Conservation (phyloP, 257 asterid genomes). For the Eustoma russellianum region DNA sequence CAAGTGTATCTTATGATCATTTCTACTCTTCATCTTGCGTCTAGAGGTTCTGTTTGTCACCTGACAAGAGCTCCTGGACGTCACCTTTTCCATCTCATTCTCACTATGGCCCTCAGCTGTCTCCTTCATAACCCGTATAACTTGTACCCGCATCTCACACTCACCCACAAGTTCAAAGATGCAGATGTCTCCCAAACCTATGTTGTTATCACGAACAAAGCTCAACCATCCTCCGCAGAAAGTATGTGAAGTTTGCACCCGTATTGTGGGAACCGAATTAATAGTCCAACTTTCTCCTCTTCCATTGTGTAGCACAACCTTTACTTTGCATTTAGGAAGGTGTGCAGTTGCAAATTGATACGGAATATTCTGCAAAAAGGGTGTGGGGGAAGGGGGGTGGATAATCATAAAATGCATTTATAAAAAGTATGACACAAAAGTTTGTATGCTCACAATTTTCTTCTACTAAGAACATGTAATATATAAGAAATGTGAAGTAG, state of each 20-base stretch:
- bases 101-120: constrained; percentile 33
- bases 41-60: constrained; percentile 29
- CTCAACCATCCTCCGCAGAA: constrained; percentile 96
- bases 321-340: constrained; percentile 79
- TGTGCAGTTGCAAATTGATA: constrained; percentile 77
- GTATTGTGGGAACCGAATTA: constrained; percentile 78
- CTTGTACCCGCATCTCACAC: constrained; percentile 63
- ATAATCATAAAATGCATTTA: constrained; percentile 5
- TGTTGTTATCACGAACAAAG: constrained; percentile 76
- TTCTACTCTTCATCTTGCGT: constrained; percentile 34
- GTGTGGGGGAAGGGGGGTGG: constrained; percentile 16
- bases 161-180: constrained; percentile 71
- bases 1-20: constrained; percentile 18
- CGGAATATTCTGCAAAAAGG: constrained; percentile 60
- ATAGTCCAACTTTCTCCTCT: constrained; percentile 82
- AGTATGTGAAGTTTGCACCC: constrained; percentile 86
- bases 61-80: constrained; percentile 24
- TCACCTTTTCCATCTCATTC: constrained; percentile 31
- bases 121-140: constrained; percentile 63
- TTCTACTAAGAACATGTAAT: neutral
- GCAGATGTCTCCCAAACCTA: constrained; percentile 71
- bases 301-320: constrained; percentile 62
- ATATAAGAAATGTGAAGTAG: too few relatives aligned
- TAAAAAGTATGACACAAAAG: neutral
- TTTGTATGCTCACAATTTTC: too few relatives aligned